These are phyloP conservation scores for Stereocaulon alpinum DNA, from an alignment of 495 filamentous ascomycete species.

Conservation along the genomic window DNA sequence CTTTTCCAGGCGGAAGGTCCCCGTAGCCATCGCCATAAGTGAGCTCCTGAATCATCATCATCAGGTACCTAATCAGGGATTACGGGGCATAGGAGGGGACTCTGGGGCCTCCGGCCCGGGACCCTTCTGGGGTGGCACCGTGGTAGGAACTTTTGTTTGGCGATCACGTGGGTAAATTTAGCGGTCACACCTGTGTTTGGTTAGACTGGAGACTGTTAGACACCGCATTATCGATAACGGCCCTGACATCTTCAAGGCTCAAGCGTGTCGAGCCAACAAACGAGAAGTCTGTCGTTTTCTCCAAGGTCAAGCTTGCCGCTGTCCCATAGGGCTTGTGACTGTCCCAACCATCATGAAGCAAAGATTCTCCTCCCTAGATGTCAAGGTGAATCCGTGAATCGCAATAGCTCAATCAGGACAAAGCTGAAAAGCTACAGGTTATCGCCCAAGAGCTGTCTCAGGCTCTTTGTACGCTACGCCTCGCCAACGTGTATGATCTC, in stretches of 20 bases:
- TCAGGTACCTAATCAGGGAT: too few species aligned
- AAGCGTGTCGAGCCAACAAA: not conserved
- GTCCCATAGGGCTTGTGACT: not conserved
- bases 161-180: not conserved
- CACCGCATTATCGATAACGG: not conserved
- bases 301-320: too few species aligned
- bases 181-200: not conserved
- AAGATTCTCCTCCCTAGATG: slow-evolving; percentile 87
- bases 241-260: not conserved
- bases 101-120: too few species aligned
- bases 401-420: not conserved
- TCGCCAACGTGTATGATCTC: slow-evolving; percentile 92
- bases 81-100: too few species aligned
- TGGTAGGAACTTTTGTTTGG: not conserved
- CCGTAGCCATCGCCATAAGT: too few species aligned
- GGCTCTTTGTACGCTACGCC: slow-evolving; percentile 62
- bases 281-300: not conserved
- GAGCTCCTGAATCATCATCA: too few species aligned
- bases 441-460: slow-evolving; percentile 83
- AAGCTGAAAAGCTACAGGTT: slow-evolving; percentile 44
- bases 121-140: not conserved
- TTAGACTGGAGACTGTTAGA: too few species aligned
- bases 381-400: slow-evolving; percentile 48
- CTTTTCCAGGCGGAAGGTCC: too few species aligned
- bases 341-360: slow-evolving; percentile 67